Base-by-base conservation (phyloP, 345 rosid genomes). In the Hevea brasiliensis region DNA sequence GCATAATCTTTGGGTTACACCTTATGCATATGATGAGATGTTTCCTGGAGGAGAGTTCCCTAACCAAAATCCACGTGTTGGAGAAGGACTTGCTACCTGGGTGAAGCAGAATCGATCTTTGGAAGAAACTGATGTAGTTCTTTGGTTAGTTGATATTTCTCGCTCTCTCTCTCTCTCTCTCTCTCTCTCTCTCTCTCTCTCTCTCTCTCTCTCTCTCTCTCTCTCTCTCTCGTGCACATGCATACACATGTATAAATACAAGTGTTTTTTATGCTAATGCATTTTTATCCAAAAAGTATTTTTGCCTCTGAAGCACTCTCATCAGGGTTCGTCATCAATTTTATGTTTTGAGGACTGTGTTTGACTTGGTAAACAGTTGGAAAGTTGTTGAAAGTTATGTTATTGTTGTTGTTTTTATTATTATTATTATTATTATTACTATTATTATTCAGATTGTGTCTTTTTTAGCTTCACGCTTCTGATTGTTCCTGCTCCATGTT, bases 41-140 rank as follows among this genome's bases (percentile, higher is more conserved):
- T 91, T 84, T 72, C 98, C 97, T 3, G 98, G 98, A 67, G 98
- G 98, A 74, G 98, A 91, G 71, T 93, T 91, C 66, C 98, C 98
- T 23, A 89, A 91, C 86, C 98, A 91, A 76, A 93, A 91, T 81
- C 97, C 98, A 61, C 92, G 95, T 51, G 85, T 82, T 80, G 87
- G 90, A 65, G 98, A 93, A 87, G 97, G 98, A 73, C 80, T 93
- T 56, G 80, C 90, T 67, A 85, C 98, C 65, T 91, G 98, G 95
- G 93, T 86, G 67, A 83, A 91, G 83, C 87, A 89, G 81, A 86
- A 93, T 82, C 93, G 95, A 53, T 71, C 93, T 26, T 77, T 93
- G 68, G 97, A 91, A 81, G 98, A 89, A 84, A 84, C 89, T 23
- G 89, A 93, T 63, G 64, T 91, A 51, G 97, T 93, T 77, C 97